Base-by-base conservation (phyloP, 208 protist species). In the Plasmodiophora brassicae region DNA sequence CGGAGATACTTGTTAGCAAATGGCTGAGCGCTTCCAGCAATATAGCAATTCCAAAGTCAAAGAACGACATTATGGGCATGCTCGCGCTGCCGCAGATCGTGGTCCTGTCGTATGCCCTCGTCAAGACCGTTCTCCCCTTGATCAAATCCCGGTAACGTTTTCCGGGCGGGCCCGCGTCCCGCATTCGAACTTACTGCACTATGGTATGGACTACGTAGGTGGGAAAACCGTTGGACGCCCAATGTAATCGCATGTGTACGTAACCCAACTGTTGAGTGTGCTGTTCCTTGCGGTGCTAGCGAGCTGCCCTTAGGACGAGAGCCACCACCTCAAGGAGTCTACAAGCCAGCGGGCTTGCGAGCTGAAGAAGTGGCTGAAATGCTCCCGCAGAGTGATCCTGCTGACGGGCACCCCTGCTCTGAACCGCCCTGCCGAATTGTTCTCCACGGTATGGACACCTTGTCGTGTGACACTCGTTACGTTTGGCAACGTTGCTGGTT, bases 391-490 rank as follows among this genome's bases (percentile, higher is more conserved):
- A 36, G n/a, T 38, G 14, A 78, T 78, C 5, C 41, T 78, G 5
- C 32, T 78, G 10, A 44, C 65, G 41, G 65, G 65, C 32, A 78
- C 65, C 10, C 65, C 65, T 44, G 65, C 65, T 5, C n/a, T 78
- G 14, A 78, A 78, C n/a, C 5, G 65, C 32, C 65, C 65, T 8
- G 32, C 65, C 20, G 65, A 78, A 32, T 5, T 78, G 41, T 78
- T 36, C n/a, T 78, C 65, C 10, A 78, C 14, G 20, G 65, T 78
- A 78, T 78, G 65, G n/a, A n/a, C n/a, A n/a, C n/a, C n/a, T n/a
- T n/a, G n/a, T n/a, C n/a, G 32, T 78, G 20, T 78, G 41, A 8
- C 20, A 5, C 32, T 78, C 41, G n/a, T 44, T 78, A n/a, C 65
- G 14, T 38, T 38, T 5, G 5, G 32, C 41, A 14, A 14, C 5